A percentile compares a stretch with the other conserved stretches of the same genome.
phyloP scores from a whole-genome alignment of 2,329 filamentous ascomycete species.

The Monosporascus sp. region DNA sequence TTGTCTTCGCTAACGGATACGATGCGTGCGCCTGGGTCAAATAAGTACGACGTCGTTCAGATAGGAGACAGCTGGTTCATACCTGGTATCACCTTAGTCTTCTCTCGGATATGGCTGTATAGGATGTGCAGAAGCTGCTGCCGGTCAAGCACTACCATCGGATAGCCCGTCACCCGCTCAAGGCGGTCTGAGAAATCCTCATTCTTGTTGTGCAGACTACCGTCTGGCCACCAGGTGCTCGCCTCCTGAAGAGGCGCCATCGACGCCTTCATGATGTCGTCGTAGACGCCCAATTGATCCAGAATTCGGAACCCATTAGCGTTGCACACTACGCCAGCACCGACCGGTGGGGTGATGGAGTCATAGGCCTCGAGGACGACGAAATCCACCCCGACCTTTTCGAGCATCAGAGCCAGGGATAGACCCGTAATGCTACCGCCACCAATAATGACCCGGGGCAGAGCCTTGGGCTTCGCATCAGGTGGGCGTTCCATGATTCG shows the following conservation, averaged over 20 bases:
- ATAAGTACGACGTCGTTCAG: conserved; percentile 1
- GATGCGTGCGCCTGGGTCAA: conserved; percentile 13
- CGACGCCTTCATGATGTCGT: conserved; percentile 18
- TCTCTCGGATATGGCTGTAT: conserved; percentile 13
- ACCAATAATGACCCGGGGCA: conserved; percentile 7
- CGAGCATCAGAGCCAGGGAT: conserved; percentile 33
- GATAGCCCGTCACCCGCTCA: conserved; percentile 9
- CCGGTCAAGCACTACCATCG: conserved; percentile 13
- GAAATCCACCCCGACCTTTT: conserved; percentile 35
- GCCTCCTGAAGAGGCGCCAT: conserved; percentile 1
- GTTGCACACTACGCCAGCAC: conserved; percentile 34
- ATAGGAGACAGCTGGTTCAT: conserved; percentile 15
- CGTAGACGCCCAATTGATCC: conserved; percentile 35
- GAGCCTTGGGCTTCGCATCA: neutral
- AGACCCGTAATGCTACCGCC: conserved; percentile 29
- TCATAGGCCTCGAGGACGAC: conserved; percentile 35
- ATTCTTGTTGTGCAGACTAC: neutral
- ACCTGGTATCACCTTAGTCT: conserved; percentile 21
- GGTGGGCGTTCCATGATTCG: neutral
- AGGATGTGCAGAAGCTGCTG: conserved; percentile 15
- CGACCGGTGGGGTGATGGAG: conserved; percentile 31
- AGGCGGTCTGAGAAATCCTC: conserved; percentile 6
- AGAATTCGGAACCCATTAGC: conserved; percentile 33
- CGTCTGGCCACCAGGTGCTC: conserved; percentile 5
- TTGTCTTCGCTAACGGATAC: conserved; percentile 8